phyloP scores from a whole-genome alignment of 2,329 filamentous ascomycete species.

The Cephalotrichum gorgonifer region DNA sequence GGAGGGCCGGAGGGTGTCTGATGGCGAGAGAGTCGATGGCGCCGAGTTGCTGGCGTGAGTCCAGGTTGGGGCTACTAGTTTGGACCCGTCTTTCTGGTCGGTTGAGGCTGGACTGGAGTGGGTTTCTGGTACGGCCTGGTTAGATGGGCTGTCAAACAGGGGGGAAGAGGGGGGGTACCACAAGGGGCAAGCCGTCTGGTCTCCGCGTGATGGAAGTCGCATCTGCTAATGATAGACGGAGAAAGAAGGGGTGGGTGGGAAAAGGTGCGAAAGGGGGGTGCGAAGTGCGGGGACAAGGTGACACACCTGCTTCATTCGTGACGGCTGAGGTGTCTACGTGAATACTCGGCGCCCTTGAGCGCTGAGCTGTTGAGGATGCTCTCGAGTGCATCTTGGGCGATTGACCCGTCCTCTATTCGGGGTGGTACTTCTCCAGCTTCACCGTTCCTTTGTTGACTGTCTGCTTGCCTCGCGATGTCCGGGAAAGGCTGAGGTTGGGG shows the following conservation, averaged over 20 bases:
- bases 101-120: not conserved
- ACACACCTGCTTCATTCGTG: not conserved
- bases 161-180: not conserved
- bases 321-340: conserved; percentile 5
- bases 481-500: not conserved
- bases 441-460: not conserved
- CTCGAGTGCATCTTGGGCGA: not conserved
- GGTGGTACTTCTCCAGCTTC: not conserved
- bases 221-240: not conserved
- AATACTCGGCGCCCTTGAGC: conserved; percentile 3
- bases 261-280: not conserved
- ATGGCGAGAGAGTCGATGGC: not conserved
- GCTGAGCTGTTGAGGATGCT: not conserved
- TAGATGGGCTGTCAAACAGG: not conserved
- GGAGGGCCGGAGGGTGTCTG: not conserved
- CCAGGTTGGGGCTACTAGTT: conserved; percentile 1
- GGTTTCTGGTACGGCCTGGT: not conserved
- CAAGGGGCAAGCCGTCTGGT: not conserved
- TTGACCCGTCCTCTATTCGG: not conserved
- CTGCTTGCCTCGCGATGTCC: not conserved
- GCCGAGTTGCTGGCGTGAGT: not conserved
- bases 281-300: too few species aligned
- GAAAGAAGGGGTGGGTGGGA: not conserved
- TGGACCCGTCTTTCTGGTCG: not conserved
- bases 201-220: not conserved